A percentile compares a stretch with the other conserved stretches of the same genome.
Conservation (phyloP, 257 asterid genomes). For the Datura wrightii region DNA sequence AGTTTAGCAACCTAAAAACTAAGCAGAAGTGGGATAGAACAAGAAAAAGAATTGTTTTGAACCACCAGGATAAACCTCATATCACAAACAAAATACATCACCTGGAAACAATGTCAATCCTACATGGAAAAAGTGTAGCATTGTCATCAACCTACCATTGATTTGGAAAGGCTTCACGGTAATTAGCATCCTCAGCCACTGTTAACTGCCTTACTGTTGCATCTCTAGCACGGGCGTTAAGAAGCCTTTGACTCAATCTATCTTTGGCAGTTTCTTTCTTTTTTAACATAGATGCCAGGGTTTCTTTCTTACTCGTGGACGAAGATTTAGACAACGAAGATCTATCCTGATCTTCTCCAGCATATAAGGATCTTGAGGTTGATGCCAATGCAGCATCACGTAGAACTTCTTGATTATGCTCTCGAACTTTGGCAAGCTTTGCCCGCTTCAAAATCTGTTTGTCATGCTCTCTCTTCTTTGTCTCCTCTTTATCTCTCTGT, state of each 20-base stretch:
- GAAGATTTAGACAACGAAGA: constrained; percentile 42
- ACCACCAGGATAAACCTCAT: constrained; percentile 1
- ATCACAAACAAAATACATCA: constrained; percentile 16
- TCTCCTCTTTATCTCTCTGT: constrained; percentile 64
- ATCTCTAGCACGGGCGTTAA: constrained; percentile 58
- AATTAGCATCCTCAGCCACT: constrained; percentile 59
- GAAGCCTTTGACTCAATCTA: constrained; percentile 70
- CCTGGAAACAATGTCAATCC: background rate
- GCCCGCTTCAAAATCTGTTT: constrained; percentile 67
- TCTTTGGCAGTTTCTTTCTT: constrained; percentile 75
- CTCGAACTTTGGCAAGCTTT: constrained; percentile 74
- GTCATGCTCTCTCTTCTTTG: constrained; percentile 56
- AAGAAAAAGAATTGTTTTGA: constrained; percentile 27
- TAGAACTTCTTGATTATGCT: constrained; percentile 76
- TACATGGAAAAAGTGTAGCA: background rate
- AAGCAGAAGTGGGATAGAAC: constrained; percentile 28
- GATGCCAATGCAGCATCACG: constrained; percentile 85
- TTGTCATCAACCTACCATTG: constrained; percentile 64
- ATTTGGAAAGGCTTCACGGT: constrained; percentile 84
- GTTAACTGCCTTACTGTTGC: constrained; percentile 56
- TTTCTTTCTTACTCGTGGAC: constrained; percentile 53
- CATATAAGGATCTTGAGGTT: constrained; percentile 63
- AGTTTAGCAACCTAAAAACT: background rate
- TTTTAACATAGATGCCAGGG: constrained; percentile 84
- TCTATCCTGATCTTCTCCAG: constrained; percentile 57